A percentile compares a stretch with the other conserved stretches of the same genome.
These are phyloP conservation scores for Suillus alpinus DNA, from an alignment of 768 basidiomycete species.

Conservation along the genomic window DNA sequence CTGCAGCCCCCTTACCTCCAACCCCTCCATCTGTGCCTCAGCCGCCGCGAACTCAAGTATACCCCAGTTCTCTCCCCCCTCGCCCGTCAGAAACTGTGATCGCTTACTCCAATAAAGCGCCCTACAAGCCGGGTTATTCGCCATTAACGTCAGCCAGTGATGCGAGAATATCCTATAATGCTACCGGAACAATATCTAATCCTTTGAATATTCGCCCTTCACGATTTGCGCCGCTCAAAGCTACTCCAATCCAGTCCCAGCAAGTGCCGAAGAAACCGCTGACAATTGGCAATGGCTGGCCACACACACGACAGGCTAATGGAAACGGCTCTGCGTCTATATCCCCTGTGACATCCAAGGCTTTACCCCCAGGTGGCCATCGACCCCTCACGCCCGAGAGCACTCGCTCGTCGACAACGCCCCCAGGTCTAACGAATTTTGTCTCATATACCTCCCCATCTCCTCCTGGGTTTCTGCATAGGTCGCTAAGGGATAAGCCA, in stretches of 20 bases:
- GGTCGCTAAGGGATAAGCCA: conserved; percentile 26
- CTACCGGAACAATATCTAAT: conserved; percentile 46
- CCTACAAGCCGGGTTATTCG: conserved; percentile 22
- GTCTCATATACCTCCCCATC: conserved; percentile 32
- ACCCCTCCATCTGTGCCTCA: conserved; percentile 14
- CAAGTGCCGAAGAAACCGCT: conserved; percentile 31
- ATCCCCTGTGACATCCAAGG: conserved; percentile 4
- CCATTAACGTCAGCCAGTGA: conserved; percentile 29
- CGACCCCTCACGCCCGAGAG: conserved; percentile 29
- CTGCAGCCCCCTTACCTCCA: conserved; percentile 2
- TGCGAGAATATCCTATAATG: conserved; percentile 34
- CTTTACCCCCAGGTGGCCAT: conserved; percentile 19
- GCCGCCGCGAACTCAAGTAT: conserved; percentile 7
- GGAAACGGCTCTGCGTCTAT: conserved; percentile 17
- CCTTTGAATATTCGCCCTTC: conserved; percentile 57
- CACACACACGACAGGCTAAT: conserved; percentile 29
- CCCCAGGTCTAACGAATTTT: conserved; percentile 30
- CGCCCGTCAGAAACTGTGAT: conserved; percentile 14
- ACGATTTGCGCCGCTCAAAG: conserved; percentile 14
- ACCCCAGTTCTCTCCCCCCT: conserved; percentile 14
- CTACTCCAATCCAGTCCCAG: conserved; percentile 11
- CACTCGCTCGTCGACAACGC: conserved; percentile 31
- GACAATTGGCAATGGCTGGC: conserved; percentile 51
- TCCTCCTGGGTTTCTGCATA: conserved; percentile 33
- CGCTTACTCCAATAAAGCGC: conserved; percentile 12